Evolutionary conservation across 805 yeast genomes (phyloP).

Genomic region (Zygoascus ofunaensis): DNA sequence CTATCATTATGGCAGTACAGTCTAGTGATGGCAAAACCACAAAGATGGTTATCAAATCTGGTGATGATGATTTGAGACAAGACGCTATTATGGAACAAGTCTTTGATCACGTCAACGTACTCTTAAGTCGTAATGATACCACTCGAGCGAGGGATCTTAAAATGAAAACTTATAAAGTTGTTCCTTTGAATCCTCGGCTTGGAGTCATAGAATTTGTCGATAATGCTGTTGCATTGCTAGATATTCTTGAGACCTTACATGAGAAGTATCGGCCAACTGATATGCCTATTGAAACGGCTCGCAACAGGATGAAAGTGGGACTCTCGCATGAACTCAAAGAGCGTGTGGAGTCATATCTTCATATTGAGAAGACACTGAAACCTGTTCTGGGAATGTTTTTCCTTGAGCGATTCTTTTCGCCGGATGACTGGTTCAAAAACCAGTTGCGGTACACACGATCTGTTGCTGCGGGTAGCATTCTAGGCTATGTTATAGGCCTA

Average conservation of each 20-base stretch:
- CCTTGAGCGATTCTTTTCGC: slow-evolving; percentile 51
- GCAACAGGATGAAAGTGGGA: slow-evolving; percentile 48
- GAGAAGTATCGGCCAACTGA: slow-evolving; percentile 32
- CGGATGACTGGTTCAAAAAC: slow-evolving; percentile 66
- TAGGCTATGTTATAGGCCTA: slow-evolving; percentile 80
- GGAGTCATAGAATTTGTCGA: slow-evolving; percentile 89
- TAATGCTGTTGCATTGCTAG: slow-evolving; percentile 62
- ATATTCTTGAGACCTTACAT: slow-evolving; percentile 60
- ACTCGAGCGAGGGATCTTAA: slow-evolving; percentile 49
- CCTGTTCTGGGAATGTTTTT: slow-evolving; percentile 72
- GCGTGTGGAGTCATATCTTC: slow-evolving; percentile 8
- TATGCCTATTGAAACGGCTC: slow-evolving; percentile 46
- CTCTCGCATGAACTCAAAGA: slow-evolving; percentile 28
- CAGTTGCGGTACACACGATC: slow-evolving; percentile 64
- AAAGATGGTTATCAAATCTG: slow-evolving; percentile 65
- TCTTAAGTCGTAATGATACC: slow-evolving; percentile 47
- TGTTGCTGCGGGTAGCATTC: slow-evolving; percentile 73
- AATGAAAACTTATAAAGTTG: slow-evolving; percentile 77
- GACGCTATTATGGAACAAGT: slow-evolving; percentile 98
- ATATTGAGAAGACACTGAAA: slow-evolving; percentile 36
- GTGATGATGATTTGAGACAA: slow-evolving; percentile 86
- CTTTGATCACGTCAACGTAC: slow-evolving; percentile 70
- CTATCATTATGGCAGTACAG: slow-evolving; percentile 58
- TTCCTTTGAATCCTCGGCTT: slow-evolving; percentile 78
- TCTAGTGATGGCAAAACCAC: slow-evolving; percentile 51